Base-by-base conservation (phyloP, 129 eudicot genomes). In the Heracleum sosnowskyi region DNA sequence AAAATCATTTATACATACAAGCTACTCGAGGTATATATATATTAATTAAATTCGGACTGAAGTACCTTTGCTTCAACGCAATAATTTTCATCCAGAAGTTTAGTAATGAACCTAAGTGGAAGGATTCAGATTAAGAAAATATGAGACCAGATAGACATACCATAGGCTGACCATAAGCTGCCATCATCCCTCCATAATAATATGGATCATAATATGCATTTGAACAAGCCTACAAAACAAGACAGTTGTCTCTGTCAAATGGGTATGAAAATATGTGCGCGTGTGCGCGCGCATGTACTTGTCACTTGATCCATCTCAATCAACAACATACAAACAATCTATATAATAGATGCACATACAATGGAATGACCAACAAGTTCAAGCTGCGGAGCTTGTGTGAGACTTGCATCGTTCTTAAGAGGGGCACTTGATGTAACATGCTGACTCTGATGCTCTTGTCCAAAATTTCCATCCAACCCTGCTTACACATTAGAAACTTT, bases 361-460 rank as follows among this genome's bases (percentile, higher is more conserved):
- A 90, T 87, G 16, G 96, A 88, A 86, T 90, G 96, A 28, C 98
- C 92, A 80, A 84, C 92, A 77, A 93, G 96, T 62, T 89, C 92
- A 53, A 86, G 88, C 71, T 82, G 97, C 77, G 94, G 86, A 53
- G 83, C 82, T 80, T 87, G 96, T 45, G 90, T 78, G 40, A 85
- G 57, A 81, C 82, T 81, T 70, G 83, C 90, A 74, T 78, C 88
- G 79, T 45, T 85, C 45, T 82, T 77, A 42, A 83, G 82, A 80
- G 84, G 87, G 49, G 83, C 5, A 44, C 60, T 57, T 34, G 89
- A 73, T 62, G 80, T 85, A 40, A 83, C 87, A n/a, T 83, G 90
- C 81, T 79, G 88, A 79, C 78, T 81, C 79, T 71, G 81, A 44
- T 83, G 86, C 40, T 82, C 96, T 70, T 66, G 84, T 41, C 81